A percentile compares a stretch with the other conserved stretches of the same genome.
Conservation (phyloP, 2,329 filamentous ascomycete species). For the Berkeleyomyces basicola region DNA sequence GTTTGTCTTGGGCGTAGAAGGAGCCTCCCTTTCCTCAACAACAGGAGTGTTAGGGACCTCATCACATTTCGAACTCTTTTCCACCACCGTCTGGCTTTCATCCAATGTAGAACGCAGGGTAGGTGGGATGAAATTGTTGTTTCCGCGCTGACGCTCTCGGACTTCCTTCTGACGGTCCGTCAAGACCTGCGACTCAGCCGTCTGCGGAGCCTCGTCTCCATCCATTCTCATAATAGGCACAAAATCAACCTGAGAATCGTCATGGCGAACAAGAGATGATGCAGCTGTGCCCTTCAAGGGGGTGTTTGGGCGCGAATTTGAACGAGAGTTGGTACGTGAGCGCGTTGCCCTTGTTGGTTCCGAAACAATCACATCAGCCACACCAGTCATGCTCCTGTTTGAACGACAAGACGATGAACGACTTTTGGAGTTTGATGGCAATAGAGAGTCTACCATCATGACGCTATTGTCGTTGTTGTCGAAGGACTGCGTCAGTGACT, state of each 20-base stretch:
- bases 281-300: neutral
- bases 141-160: conserved; percentile 52
- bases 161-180: conserved; percentile 71
- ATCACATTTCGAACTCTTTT: neutral
- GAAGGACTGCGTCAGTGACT: conserved; percentile 14
- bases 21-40: neutral
- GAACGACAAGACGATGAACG: neutral
- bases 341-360: neutral
- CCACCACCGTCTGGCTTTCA: neutral
- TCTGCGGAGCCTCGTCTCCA: conserved; percentile 26
- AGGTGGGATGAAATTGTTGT: conserved; percentile 22
- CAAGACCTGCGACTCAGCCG: conserved; percentile 47
- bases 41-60: conserved; percentile 17
- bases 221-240: conserved; percentile 45
- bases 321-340: conserved; percentile 3
- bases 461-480: conserved; percentile 3
- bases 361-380: neutral
- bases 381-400: neutral
- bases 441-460: conserved; percentile 10
- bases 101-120: neutral
- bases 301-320: conserved; percentile 1
- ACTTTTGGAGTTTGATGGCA: neutral
- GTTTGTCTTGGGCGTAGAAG: conserved; percentile 29
- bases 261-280: conserved; percentile 38
- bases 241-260: conserved; percentile 72